These are phyloP conservation scores for Myriosclerotinia scirpicola DNA, from an alignment of 2,329 filamentous ascomycete genomes.

Conservation along the genomic window DNA sequence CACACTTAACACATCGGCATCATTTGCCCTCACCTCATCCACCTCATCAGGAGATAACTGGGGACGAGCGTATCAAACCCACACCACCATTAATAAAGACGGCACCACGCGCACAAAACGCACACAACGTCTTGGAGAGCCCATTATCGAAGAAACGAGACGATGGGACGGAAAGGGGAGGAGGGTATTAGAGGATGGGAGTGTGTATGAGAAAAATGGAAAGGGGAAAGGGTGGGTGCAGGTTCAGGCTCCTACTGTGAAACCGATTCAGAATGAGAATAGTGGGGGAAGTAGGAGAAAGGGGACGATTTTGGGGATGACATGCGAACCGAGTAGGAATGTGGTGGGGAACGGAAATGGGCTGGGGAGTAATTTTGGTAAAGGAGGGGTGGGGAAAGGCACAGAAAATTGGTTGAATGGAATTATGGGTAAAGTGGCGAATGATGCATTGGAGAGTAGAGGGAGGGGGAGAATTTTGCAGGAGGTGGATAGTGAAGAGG, in stretches of 20 bases:
- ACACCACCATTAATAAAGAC: constrained; percentile 21
- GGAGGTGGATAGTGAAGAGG: constrained; percentile 11
- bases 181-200: constrained; percentile 20
- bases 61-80: constrained; percentile 14
- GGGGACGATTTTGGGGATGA: constrained; percentile 22
- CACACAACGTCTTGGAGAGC: constrained; percentile 18
- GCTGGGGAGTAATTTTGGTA: constrained; percentile 13
- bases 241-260: constrained; percentile 16
- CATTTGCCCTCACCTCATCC: constrained; percentile 11
- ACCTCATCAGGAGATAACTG: constrained; percentile 18
- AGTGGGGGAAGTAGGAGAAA: constrained; percentile 1
- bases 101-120: constrained; percentile 20
- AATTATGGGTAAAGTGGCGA: constrained; percentile 17
- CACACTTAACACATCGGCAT: constrained; percentile 20
- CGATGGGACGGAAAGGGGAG: constrained; percentile 23
- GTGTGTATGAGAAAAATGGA: constrained; percentile 22
- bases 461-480: constrained; percentile 17
- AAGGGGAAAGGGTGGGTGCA: constrained; percentile 23
- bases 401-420: constrained; percentile 15
- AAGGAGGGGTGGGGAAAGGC: constrained; percentile 16
- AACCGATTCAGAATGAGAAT: constrained; percentile 1
- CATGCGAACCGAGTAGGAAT: constrained; percentile 13
- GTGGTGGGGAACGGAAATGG: constrained; percentile 14
- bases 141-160: constrained; percentile 20
- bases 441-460: constrained; percentile 21